These are phyloP conservation scores for Coemansia guatemalensis DNA, from an alignment of 192 early-diverging fungal species.

Conservation along the genomic window DNA sequence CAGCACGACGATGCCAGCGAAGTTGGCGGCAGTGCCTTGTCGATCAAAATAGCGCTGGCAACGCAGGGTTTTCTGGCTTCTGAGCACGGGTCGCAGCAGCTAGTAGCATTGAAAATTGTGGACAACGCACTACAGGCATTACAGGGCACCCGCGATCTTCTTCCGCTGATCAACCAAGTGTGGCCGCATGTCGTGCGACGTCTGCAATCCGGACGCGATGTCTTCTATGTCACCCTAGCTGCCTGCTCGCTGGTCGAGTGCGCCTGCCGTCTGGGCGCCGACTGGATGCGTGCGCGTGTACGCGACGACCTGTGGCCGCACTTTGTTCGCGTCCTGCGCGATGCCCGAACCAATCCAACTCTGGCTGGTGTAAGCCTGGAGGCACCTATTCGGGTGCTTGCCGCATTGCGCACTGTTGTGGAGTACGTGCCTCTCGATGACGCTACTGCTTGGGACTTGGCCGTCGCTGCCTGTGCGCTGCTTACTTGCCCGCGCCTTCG, in stretches of 20 bases:
- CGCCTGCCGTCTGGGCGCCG: constrained; percentile 27
- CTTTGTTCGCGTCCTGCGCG: constrained; percentile 11
- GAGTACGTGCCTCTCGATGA: constrained; percentile 35
- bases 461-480: constrained; percentile 14
- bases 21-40: constrained; percentile 27
- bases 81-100: constrained; percentile 28
- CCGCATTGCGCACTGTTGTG: constrained; percentile 33
- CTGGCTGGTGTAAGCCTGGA: too few relatives aligned
- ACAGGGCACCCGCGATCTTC: constrained; percentile 23
- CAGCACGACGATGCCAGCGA: neutral
- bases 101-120: constrained; percentile 43
- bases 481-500: constrained; percentile 8
- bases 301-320: constrained; percentile 43
- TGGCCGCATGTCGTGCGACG: constrained; percentile 40
- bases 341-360: neutral
- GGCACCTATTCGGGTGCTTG: constrained; percentile 9
- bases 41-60: constrained; percentile 39
- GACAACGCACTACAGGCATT: constrained; percentile 32
- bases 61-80: constrained; percentile 30
- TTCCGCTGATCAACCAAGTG: constrained; percentile 43
- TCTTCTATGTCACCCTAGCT: constrained; percentile 28
- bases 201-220: constrained; percentile 14
- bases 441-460: constrained; percentile 23
- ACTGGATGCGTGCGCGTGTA: constrained; percentile 46
- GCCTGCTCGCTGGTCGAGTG: constrained; percentile 42